Conservation (phyloP, 2,329 filamentous ascomycete genomes). For the Pyrenophora tritici-repentis region DNA sequence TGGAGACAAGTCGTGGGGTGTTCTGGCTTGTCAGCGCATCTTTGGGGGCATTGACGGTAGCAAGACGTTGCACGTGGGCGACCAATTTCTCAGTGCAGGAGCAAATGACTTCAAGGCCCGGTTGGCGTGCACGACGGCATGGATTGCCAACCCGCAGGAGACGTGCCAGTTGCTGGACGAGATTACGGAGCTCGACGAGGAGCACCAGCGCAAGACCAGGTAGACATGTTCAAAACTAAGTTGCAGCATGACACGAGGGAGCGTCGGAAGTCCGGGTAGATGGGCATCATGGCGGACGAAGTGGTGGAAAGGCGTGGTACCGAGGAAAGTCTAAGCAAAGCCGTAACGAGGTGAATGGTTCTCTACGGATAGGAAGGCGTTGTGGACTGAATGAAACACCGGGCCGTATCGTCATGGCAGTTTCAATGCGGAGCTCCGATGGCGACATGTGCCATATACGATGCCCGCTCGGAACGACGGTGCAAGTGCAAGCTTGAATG, state of each 20-base stretch:
- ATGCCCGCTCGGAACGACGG: conserved; percentile 5
- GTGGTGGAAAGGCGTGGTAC: too few species aligned
- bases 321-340: too few species aligned
- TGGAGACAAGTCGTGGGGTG: conserved; percentile 96
- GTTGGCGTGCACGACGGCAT: conserved; percentile 89
- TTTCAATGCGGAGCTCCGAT: too few species aligned
- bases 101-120: conserved; percentile 98
- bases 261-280: too few species aligned
- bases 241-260: too few species aligned
- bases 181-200: conserved; percentile 57
- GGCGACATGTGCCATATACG: not conserved
- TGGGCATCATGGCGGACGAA: too few species aligned
- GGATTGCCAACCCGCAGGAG: conserved; percentile 92
- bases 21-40: conserved; percentile 87
- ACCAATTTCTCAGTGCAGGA: conserved; percentile 88
- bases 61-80: conserved; percentile 88
- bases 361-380: too few species aligned
- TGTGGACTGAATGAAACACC: too few species aligned
- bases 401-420: too few species aligned
- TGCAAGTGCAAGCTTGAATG: not conserved
- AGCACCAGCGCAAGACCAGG: conserved; percentile 46
- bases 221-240: not conserved
- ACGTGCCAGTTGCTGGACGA: conserved; percentile 90
- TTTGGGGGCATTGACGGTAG: conserved; percentile 77
- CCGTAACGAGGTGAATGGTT: too few species aligned